These are phyloP conservation scores for Phytophthora macrochlamydospora DNA, from an alignment of 352 stramenopile genomes.

Conservation along the genomic window DNA sequence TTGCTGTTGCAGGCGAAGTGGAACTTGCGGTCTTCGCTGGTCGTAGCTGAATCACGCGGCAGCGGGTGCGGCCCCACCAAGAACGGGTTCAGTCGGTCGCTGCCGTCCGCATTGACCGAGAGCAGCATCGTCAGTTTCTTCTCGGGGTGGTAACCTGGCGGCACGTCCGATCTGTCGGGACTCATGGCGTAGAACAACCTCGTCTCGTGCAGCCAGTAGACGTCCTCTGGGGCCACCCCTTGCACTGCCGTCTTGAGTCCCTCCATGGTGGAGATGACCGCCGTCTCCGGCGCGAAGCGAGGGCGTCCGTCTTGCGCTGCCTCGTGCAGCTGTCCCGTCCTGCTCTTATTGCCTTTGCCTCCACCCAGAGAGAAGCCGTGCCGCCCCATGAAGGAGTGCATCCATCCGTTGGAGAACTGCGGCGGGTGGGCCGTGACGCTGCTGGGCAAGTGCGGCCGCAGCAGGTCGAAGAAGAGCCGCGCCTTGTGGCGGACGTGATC, in stretches of 20 bases:
- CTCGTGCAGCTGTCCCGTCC: conserved; percentile 17
- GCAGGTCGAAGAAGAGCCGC: conserved; percentile 66
- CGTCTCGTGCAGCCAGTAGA: conserved; percentile 84
- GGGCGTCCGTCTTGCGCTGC: conserved; percentile 28
- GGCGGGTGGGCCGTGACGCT: conserved; percentile 44
- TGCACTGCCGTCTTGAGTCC: conserved; percentile 55
- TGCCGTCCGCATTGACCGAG: conserved; percentile 70
- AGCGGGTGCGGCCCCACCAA: conserved; percentile 57
- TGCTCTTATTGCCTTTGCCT: conserved; percentile 26
- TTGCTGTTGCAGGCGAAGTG: conserved; percentile 77
- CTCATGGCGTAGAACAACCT: conserved; percentile 54
- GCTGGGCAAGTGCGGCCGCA: conserved; percentile 45
- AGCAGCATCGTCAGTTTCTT: conserved; percentile 67
- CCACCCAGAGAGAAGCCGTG: conserved; percentile 62
- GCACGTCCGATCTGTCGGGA: conserved; percentile 34
- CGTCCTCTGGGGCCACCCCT: conserved; percentile 53
- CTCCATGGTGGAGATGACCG: conserved; percentile 50
- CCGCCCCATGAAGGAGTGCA: conserved; percentile 82
- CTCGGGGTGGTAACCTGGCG: conserved; percentile 31
- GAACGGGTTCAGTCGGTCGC: conserved; percentile 71
- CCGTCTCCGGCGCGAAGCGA: conserved; percentile 33
- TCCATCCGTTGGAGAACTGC: conserved; percentile 89
- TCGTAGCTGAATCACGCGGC: conserved; percentile 8
- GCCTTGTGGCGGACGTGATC: conserved; percentile 82
- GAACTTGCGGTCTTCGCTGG: conserved; percentile 36